These are phyloP conservation scores for Tricholoma furcatifolium DNA, from an alignment of 768 basidiomycete genomes.

Conservation along the genomic window DNA sequence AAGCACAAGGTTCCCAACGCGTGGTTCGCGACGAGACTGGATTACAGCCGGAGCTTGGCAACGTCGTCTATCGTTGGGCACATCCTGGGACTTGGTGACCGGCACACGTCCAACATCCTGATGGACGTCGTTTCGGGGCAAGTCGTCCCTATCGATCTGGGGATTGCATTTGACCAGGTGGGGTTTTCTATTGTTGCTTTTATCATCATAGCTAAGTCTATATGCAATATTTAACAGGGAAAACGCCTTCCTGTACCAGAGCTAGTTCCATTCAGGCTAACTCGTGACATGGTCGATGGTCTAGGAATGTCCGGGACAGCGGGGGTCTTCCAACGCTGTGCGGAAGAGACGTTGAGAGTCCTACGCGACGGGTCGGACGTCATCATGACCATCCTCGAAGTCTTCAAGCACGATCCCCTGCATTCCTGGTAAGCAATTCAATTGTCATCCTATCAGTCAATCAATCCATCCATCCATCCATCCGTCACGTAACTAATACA, in stretches of 20 bases:
- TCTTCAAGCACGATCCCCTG: slow-evolving; percentile 95
- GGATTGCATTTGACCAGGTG: slow-evolving; percentile 95
- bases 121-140: slow-evolving; percentile 83
- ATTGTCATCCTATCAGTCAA: too few relatives aligned
- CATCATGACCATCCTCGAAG: slow-evolving; percentile 93
- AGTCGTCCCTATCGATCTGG: slow-evolving; percentile 93
- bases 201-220: background rate
- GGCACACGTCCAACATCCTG: slow-evolving; percentile 90
- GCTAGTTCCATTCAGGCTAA: slow-evolving; percentile 92
- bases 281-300: slow-evolving; percentile 91
- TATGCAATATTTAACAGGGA: slow-evolving; percentile 56
- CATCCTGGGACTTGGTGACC: slow-evolving; percentile 88
- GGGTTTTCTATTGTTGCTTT: slow-evolving; percentile 11
- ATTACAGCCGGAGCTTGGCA: slow-evolving; percentile 90
- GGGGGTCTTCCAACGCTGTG: slow-evolving; percentile 93
- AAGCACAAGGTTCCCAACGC: slow-evolving; percentile 82
- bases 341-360: slow-evolving; percentile 92
- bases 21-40: slow-evolving; percentile 91
- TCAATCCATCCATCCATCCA: too few relatives aligned
- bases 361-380: slow-evolving; percentile 81
- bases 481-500: too few relatives aligned
- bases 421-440: slow-evolving; percentile 69
- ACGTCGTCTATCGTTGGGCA: slow-evolving; percentile 94
- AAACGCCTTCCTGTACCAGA: slow-evolving; percentile 79
- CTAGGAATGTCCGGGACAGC: slow-evolving; percentile 88